phyloP scores from a whole-genome alignment of 176 grass and related monocot species.

The Rhynchospora pubera region DNA sequence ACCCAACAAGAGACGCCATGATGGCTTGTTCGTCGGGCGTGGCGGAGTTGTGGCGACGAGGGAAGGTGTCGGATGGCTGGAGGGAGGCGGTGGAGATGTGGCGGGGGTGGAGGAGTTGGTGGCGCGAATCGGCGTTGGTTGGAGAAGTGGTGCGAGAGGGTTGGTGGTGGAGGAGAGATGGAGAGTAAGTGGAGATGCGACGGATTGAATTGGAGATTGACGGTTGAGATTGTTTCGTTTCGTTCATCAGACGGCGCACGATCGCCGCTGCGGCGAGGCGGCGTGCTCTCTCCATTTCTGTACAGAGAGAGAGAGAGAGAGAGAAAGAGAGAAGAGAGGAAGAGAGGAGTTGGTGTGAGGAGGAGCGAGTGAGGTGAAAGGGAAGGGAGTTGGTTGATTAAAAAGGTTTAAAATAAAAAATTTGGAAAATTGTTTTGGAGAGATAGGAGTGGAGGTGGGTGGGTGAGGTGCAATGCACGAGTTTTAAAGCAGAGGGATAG shows the following conservation, averaged over 20 bases:
- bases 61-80: slow-evolving; percentile 86
- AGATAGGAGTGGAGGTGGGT: slow-evolving; percentile 19
- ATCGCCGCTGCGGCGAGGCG: slow-evolving; percentile 62
- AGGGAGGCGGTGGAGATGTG: slow-evolving; percentile 47
- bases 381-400: not conserved
- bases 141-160: not conserved
- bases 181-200: slow-evolving; percentile 14
- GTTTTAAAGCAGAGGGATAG: not conserved
- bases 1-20: slow-evolving; percentile 71
- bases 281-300: slow-evolving; percentile 62
- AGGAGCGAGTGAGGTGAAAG: not conserved
- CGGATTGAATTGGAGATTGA: not conserved
- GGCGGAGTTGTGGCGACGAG: slow-evolving; percentile 82
- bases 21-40: slow-evolving; percentile 53
- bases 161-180: slow-evolving; percentile 9
- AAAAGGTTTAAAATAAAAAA: not conserved
- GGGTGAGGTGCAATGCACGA: slow-evolving; percentile 36
- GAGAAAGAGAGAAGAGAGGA: slow-evolving; percentile 3
- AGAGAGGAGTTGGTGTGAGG: slow-evolving; percentile 9
- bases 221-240: slow-evolving; percentile 22
- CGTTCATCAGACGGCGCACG: slow-evolving; percentile 61
- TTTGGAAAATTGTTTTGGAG: not conserved
- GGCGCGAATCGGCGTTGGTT: not conserved
- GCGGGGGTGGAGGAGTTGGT: slow-evolving; percentile 10
- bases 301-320: no score